phyloP scores from a whole-genome alignment of 768 basidiomycete species.

The Psilocybe azurescens region DNA sequence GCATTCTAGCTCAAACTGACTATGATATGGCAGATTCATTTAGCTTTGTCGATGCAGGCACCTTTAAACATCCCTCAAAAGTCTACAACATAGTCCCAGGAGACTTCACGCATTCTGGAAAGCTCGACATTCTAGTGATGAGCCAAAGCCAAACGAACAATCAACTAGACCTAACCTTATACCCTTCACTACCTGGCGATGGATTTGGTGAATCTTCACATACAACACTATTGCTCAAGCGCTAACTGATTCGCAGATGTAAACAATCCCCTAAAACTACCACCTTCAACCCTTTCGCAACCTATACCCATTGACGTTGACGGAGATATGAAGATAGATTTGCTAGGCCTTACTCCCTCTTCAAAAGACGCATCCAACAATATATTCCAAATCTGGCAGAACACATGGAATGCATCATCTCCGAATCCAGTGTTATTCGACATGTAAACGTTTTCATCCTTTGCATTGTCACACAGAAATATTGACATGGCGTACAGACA shows the following conservation, averaged over 20 bases:
- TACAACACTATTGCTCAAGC: neutral
- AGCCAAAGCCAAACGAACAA: slow-evolving; percentile 53
- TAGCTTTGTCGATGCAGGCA: slow-evolving; percentile 51
- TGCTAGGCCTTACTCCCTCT: slow-evolving; percentile 69
- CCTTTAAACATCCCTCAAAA: slow-evolving; percentile 58
- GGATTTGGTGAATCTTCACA: slow-evolving; percentile 62
- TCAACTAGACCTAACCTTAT: slow-evolving; percentile 72
- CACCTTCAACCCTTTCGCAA: slow-evolving; percentile 73
- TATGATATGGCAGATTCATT: slow-evolving; percentile 55
- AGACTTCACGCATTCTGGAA: slow-evolving; percentile 93
- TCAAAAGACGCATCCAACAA: slow-evolving; percentile 36
- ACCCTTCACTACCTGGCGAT: slow-evolving; percentile 63
- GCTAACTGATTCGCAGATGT: slow-evolving; percentile 34
- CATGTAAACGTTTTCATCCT: slow-evolving; percentile 52
- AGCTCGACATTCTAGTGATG: slow-evolving; percentile 91
- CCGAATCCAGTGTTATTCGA: slow-evolving; percentile 61
- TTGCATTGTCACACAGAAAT: neutral
- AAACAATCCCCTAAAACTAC: slow-evolving; percentile 52
- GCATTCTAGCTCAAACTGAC: slow-evolving; percentile 2
- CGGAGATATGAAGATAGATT: slow-evolving; percentile 88
- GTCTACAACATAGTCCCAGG: slow-evolving; percentile 89
- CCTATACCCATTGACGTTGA: slow-evolving; percentile 88
- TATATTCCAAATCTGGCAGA: slow-evolving; percentile 77
- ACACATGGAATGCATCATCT: slow-evolving; percentile 72
- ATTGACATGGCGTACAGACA: slow-evolving; percentile 39